Base-by-base conservation (phyloP, 2,329 filamentous ascomycete species). In the Pseudogymnoascus sp. region DNA sequence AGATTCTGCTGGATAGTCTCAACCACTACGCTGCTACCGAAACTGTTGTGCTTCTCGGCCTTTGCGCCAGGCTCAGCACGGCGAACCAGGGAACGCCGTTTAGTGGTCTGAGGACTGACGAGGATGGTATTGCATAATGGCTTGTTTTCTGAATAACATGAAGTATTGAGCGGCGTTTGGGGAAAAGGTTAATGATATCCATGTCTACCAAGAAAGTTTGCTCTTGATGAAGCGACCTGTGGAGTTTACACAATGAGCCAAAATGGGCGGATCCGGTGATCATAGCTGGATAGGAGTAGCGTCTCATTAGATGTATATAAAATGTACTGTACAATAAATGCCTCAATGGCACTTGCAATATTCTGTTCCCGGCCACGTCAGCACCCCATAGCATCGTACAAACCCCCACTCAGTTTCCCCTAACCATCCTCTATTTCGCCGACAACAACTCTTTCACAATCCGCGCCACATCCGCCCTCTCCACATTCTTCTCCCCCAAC, bases 21-120 rank as follows among this genome's bases (percentile, higher is more conserved):
- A 97, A 99, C 70, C 96, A 97, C 75, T 95, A 97, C 69, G 94
- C 94, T 2, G 94, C 94, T 0, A 97, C 94, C 0, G 94, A 99
- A 78, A 97, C 94, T 39, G 93, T 97, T 2, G 94, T 96, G 15
- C 81, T 99, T 66, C 78, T 97, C 65, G 93, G 92, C 67, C 79
- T 99, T 13, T 96, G 91, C 72, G 91, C 91, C 10, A 78, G 91
- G 64, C 73, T 96, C 70, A 92, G 89, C 70, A 91, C 89, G 63
- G 91, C 90, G 10, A 91, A 90, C 64, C 89, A 92, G 72, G 90
- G 89, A 17, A 87, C 84, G 0, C 84, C 87, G 71, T 86, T 82
- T 69, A 81, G 83, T 8, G 84, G 84, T 2, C 69, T 85, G 63
- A 78, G 81, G 61, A 76, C 78, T n/a, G 84, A 87, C 63, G 84